Evolutionary conservation across 306 rosid genomes (phyloP), one percentile per base, ranked within the genome.

Genomic region (Vachellia collinsii): DNA sequence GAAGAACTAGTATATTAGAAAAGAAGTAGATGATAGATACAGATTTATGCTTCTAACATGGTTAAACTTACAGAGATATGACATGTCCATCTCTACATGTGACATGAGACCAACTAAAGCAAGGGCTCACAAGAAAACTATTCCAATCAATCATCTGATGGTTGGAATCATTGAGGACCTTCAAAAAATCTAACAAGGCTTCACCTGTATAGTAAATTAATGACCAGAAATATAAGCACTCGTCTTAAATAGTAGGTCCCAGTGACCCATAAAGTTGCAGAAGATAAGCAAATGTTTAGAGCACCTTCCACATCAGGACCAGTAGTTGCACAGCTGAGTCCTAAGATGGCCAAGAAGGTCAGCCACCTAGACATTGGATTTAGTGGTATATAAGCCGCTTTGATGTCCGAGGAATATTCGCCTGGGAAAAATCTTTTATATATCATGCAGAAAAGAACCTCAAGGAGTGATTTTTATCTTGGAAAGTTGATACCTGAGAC

Each of bases 281-380:
- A 69, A 47, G 47, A 70, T 17, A 54, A 41, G 37, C 4, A 14
- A 77, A 67, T 67, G 23, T 78, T 77, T 9, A 77, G 43, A 42
- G 38, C 62, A 94, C 97, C 99, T 95, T 95, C 99, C 54, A 90
- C 78, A 74, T 94, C 97, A 77, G 99, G 89, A 12, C 87, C 93
- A 16, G 77, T 74, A 72, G 90, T 74, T 86, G 90, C 81, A 81
- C 34, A 85, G 74, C 91, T 76, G 79, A 83, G 66, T 81, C 53
- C 85, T 74, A 90, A 74, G 77, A 91, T 39, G 59, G 78, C 54
- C 34, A 88, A 74, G 54, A 93, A 73, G 54, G 90, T 63, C 71
- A 95, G 80, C 90, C 97, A 89, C 74, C 74, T 76, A 51, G 74
- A 48, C 86, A 79, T 83, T 62, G 77, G 80, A 87, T 87, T 88